Base-by-base conservation (phyloP, 345 rosid genomes). In the Salix arbutifolia region DNA sequence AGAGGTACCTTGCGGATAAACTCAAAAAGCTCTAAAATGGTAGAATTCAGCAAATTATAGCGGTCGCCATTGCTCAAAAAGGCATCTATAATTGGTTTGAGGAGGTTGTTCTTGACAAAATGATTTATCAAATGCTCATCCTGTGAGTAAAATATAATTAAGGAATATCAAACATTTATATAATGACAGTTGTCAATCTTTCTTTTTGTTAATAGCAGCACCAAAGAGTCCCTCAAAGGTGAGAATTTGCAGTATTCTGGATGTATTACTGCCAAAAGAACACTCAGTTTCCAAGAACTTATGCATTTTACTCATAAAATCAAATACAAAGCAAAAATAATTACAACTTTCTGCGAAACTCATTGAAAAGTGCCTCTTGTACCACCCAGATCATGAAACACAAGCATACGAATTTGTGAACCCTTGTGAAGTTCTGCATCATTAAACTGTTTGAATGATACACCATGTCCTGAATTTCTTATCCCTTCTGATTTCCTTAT, bases 1-100 rank as follows among this genome's bases (percentile, higher is more conserved):
- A 74, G 73, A 76, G 65, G 56, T 71, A 95, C 99, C 98, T 92
- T 96, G 79, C 92, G 88, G 76, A 96, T 94, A 83, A 85, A 88
- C 86, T 96, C 99, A 77, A 96, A 87, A 79, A 94, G 96, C 73
- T 96, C 99, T 77, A 96, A 79, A 75, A 96, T 89, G 50, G 94
- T 93, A 74, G 99, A 96, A 78, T 96, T 92, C 73, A 96, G 88
- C 78, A 96, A 82, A 84, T 96, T 92, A 85, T 94, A 96, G 31
- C 97, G 97, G 81, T 87, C 85, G 19, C 99, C 98, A 77, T 96
- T 96, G 60, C 84, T 87, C 77, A 92, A 88, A 83, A 96, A 96
- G 79, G 89, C 97, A 86, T 92, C 95, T 52, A 92, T 77, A 75
- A 96, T 81, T 65, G 98, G 96, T 79, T 90, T 91, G 80, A 96